phyloP scores from a whole-genome alignment of 1,284 basidiomycete genomes.

The Golubevia sp. region DNA sequence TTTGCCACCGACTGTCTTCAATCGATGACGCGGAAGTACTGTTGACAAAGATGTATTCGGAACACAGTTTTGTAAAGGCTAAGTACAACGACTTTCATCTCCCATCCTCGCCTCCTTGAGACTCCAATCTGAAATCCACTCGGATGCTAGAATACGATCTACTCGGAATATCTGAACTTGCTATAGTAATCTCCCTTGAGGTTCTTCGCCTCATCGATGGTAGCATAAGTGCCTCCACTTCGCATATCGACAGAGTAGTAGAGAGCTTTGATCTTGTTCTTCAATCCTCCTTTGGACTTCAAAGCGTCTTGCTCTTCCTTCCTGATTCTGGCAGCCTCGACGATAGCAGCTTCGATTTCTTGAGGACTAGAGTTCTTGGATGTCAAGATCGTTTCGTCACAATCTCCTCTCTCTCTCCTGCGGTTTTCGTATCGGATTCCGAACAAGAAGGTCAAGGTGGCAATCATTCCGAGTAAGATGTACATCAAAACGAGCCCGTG shows the following conservation, averaged over 20 bases:
- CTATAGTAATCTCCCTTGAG: conserved; percentile 37
- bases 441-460: conserved; percentile 26
- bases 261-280: conserved; percentile 9
- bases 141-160: too few relatives aligned
- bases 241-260: conserved; percentile 12
- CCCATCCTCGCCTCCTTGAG: too few relatives aligned
- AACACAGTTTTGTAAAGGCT: too few relatives aligned
- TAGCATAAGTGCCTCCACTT: conserved; percentile 40
- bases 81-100: too few relatives aligned
- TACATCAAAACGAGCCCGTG: conserved; percentile 40
- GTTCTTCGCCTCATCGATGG: conserved; percentile 25
- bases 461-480: conserved; percentile 32
- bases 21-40: too few relatives aligned
- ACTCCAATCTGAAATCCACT: too few relatives aligned
- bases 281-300: conserved; percentile 12
- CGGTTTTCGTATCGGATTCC: conserved; percentile 25
- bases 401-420: conserved; percentile 20
- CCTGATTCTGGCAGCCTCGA: conserved; percentile 17
- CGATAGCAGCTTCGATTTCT: conserved; percentile 11
- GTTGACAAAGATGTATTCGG: too few relatives aligned
- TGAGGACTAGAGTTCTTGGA: conserved; percentile 11
- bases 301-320: conserved; percentile 15
- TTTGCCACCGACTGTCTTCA: too few relatives aligned
- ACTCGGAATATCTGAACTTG: conserved; percentile 4
- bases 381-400: conserved; percentile 35